A percentile compares a stretch with the other conserved stretches of the same genome.
phyloP scores from a whole-genome alignment of 495 filamentous ascomycete species.

The Xylaria nigripes region DNA sequence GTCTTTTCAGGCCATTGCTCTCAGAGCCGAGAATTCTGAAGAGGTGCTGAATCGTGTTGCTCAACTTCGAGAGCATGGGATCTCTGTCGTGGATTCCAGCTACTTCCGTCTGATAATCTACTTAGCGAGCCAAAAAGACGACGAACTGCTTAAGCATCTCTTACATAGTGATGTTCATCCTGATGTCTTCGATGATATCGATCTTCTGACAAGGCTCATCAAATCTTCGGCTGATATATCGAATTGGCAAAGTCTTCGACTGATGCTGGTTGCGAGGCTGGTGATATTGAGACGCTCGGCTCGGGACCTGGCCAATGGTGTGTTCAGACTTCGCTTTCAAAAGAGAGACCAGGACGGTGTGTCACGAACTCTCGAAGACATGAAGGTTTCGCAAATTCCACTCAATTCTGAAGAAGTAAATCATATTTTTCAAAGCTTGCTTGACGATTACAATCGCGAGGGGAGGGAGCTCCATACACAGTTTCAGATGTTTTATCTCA shows the following conservation, averaged over 20 bases:
- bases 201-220: slow-evolving; percentile 43
- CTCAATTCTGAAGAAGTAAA: slow-evolving; percentile 13
- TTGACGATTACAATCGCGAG: slow-evolving; percentile 10
- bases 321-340: slow-evolving; percentile 16
- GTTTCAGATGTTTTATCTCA: slow-evolving; percentile 18
- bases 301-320: slow-evolving; percentile 17
- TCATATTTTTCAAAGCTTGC: slow-evolving; percentile 16
- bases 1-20: slow-evolving; percentile 61
- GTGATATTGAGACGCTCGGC: slow-evolving; percentile 13
- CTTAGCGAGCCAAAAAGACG: slow-evolving; percentile 47
- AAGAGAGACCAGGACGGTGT: slow-evolving; percentile 14
- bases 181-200: slow-evolving; percentile 57
- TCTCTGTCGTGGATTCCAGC: slow-evolving; percentile 49
- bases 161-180: slow-evolving; percentile 67
- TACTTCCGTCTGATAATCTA: slow-evolving; percentile 53
- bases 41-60: slow-evolving; percentile 48
- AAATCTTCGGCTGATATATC: slow-evolving; percentile 14
- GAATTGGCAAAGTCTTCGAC: slow-evolving; percentile 25
- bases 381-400: slow-evolving; percentile 21
- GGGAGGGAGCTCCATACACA: slow-evolving; percentile 10
- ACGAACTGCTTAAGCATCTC: slow-evolving; percentile 50
- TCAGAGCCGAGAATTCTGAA: slow-evolving; percentile 46
- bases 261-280: slow-evolving; percentile 24
- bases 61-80: slow-evolving; percentile 47
- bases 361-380: slow-evolving; percentile 23